phyloP scores from a whole-genome alignment of 208 protist species.

The Leishmania amazonensis region DNA sequence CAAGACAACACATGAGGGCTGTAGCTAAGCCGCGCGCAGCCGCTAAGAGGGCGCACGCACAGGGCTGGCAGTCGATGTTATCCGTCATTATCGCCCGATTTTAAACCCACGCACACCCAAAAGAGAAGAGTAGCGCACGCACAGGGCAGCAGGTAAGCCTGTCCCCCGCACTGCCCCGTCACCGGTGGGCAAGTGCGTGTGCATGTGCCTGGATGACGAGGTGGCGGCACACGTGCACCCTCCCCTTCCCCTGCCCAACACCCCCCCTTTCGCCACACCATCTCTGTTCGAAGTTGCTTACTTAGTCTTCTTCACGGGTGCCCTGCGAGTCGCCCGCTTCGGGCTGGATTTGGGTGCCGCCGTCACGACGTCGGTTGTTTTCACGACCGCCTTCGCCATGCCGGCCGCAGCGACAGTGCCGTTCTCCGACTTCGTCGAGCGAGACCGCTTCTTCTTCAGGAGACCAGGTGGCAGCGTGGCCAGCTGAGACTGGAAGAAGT shows the following conservation, averaged over 20 bases:
- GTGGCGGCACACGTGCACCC: background rate
- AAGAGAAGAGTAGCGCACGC: slow-evolving; percentile 2
- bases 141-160: background rate
- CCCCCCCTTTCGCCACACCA: background rate
- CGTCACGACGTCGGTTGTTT: background rate
- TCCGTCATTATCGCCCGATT: slow-evolving; percentile 2
- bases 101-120: slow-evolving; percentile 1
- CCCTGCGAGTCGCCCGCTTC: slow-evolving; percentile 3
- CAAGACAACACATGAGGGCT: too few species aligned
- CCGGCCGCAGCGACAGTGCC: background rate
- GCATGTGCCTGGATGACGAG: background rate
- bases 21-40: background rate
- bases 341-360: background rate
- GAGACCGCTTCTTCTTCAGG: slow-evolving; percentile 18
- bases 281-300: background rate
- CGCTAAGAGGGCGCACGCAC: background rate
- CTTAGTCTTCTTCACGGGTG: background rate
- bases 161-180: background rate
- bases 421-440: background rate
- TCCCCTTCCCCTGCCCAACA: background rate
- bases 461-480: slow-evolving; percentile 36
- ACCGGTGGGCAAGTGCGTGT: background rate
- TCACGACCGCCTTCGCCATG: slow-evolving; percentile 1
- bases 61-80: background rate
- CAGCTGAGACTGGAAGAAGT: slow-evolving; percentile 73